Evolutionary conservation across 768 basidiomycete species (phyloP).

Genomic region (Pleurotus tuber-regium): DNA sequence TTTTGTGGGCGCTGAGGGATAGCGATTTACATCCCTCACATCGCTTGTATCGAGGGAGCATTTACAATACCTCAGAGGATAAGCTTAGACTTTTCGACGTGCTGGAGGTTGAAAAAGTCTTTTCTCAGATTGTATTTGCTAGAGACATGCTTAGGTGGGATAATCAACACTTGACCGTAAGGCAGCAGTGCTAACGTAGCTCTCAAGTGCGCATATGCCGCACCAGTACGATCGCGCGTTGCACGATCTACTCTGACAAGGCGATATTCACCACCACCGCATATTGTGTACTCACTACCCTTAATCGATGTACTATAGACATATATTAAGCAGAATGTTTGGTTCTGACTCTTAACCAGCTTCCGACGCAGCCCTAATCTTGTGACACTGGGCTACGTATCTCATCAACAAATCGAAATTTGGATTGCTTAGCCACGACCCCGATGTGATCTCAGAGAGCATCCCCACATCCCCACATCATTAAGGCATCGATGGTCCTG

Average conservation of each 20-base stretch:
- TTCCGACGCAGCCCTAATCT: too few relatives aligned
- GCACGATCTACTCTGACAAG: slow-evolving; percentile 66
- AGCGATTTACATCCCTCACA: slow-evolving; percentile 64
- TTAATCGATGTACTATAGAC: too few relatives aligned
- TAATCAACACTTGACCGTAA: not conserved
- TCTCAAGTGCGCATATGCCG: slow-evolving; percentile 65
- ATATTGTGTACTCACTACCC: slow-evolving; percentile 1
- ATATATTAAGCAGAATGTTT: not conserved
- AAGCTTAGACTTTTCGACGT: slow-evolving; percentile 78
- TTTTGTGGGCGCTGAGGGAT: slow-evolving; percentile 79
- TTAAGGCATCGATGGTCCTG: too few relatives aligned
- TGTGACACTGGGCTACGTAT: too few relatives aligned
- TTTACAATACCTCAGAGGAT: slow-evolving; percentile 18
- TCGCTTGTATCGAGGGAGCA: slow-evolving; percentile 27
- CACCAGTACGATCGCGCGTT: slow-evolving; percentile 77
- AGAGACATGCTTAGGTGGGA: slow-evolving; percentile 77
- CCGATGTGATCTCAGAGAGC: too few relatives aligned
- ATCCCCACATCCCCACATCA: too few relatives aligned
- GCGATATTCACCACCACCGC: not conserved
- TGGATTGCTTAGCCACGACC: too few relatives aligned
- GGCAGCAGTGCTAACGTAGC: slow-evolving; percentile 5
- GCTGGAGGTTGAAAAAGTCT: slow-evolving; percentile 71
- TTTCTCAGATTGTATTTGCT: slow-evolving; percentile 78
- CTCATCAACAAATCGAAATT: too few relatives aligned
- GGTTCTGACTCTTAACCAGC: too few relatives aligned